Base-by-base conservation (phyloP, 371 early-diverging fungal genomes). In the Cokeromyces recurvatus region DNA sequence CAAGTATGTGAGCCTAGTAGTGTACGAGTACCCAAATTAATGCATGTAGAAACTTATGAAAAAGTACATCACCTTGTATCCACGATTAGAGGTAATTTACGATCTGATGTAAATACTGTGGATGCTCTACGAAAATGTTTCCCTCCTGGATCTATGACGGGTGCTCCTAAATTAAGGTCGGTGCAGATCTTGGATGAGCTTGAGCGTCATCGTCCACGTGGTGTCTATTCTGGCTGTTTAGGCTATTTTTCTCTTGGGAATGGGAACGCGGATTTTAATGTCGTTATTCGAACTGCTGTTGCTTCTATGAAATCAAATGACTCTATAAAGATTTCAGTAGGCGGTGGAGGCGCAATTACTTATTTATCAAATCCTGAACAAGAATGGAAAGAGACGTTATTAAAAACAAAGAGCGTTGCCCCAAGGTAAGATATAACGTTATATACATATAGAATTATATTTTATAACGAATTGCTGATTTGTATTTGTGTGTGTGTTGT, bases 101-200 rank as follows among this genome's bases (percentile, higher is more conserved):
- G 74, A 19, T 69, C 65, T 0, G 54, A 68, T 10, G 74, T 90
- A 1, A 78, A 81, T 43, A 75, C 74, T n/a, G 86, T 91, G 0
- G 80, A 86, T 23, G 90, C 89, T 0, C 52, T 94, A 6, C 78
- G 72, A 24, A 78, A 74, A 14, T 88, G 90, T 49, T 96, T 96
- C 51, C 97, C 97, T 2, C 97, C 97, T 0, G 91, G 95, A 0
- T 94, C 95, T 0, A 95, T 98, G 96, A 98, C 97, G 0, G 98
- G 98, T 7, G 96, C 98, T 1, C 98, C 98, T 4, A 98, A 98
- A 57, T 70, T 84, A 15, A 77, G 97, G 16, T 87, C 94, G 0
- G 82, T 91, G 11, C 82, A 90, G 46, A 58, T 96, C 3, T 60
- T 98, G 20, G 88, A 89, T 47, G 55, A 67, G 19, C 69, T 96